phyloP scores from a whole-genome alignment of 1,284 basidiomycete species.

The Ceratobasidium sp. region DNA sequence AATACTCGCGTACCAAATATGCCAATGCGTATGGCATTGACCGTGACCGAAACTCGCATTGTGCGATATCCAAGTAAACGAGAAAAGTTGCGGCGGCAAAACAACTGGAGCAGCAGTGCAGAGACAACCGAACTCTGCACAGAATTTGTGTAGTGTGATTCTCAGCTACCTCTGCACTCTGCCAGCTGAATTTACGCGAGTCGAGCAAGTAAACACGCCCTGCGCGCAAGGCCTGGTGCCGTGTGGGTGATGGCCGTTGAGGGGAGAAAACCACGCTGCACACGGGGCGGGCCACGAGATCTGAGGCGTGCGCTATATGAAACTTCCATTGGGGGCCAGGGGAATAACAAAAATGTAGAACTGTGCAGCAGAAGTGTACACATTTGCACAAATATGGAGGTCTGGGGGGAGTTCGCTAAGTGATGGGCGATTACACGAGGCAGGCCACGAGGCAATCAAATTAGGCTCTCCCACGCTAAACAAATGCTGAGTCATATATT shows the following conservation, averaged over 20 bases:
- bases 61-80: constrained; percentile 24
- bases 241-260: constrained; percentile 38
- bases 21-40: constrained; percentile 39
- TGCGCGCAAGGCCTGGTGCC: constrained; percentile 36
- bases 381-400: constrained; percentile 8
- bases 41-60: constrained; percentile 24
- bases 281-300: constrained; percentile 41
- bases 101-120: constrained; percentile 4
- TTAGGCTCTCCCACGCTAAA: constrained; percentile 18
- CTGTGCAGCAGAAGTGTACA: constrained; percentile 31
- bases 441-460: constrained; percentile 31
- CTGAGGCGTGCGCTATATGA: constrained; percentile 32
- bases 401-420: constrained; percentile 11
- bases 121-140: constrained; percentile 12
- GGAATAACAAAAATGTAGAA: constrained; percentile 22
- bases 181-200: constrained; percentile 37
- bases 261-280: constrained; percentile 41
- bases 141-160: constrained; percentile 18
- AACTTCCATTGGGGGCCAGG: constrained; percentile 26
- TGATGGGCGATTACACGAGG: constrained; percentile 38
- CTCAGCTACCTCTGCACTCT: constrained; percentile 14
- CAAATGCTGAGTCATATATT: constrained; percentile 14
- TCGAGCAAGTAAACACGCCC: constrained; percentile 26
- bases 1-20: constrained; percentile 7
- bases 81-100: constrained; percentile 35